Percentiles rank a stretch among this genome's conserved stretches.
phyloP scores from a whole-genome alignment of 192 early-diverging fungal genomes.

The Chytriomyces sp. region DNA sequence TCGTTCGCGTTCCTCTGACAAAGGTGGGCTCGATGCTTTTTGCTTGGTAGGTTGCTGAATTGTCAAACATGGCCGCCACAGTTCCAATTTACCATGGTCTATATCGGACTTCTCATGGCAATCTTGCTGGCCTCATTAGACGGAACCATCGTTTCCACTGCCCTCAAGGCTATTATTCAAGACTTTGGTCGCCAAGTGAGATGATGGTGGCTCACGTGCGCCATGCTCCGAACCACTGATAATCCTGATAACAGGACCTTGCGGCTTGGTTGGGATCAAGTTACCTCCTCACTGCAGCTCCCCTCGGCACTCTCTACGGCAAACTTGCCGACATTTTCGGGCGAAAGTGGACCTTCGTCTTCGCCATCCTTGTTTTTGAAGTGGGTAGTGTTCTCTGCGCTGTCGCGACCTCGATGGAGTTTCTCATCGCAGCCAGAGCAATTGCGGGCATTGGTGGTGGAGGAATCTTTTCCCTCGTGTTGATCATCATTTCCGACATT shows the following conservation, averaged over 20 bases:
- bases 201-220: too few relatives aligned
- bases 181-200: constrained; percentile 57
- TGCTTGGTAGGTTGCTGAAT: too few relatives aligned
- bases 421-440: constrained; percentile 71
- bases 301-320: constrained; percentile 54
- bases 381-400: constrained; percentile 77
- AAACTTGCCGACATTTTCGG: constrained; percentile 90
- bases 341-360: constrained; percentile 70
- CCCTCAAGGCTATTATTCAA: constrained; percentile 65
- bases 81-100: neutral
- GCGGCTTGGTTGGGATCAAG: constrained; percentile 77
- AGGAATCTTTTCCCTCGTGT: too few relatives aligned
- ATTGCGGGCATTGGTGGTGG: too few relatives aligned
- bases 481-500: constrained; percentile 69
- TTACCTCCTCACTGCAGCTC: constrained; percentile 63
- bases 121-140: constrained; percentile 69
- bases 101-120: neutral
- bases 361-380: constrained; percentile 72
- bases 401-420: constrained; percentile 48
- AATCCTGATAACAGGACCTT: constrained; percentile 30
- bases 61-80: too few relatives aligned
- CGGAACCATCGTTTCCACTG: constrained; percentile 73
- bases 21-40: too few relatives aligned
- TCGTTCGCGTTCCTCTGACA: too few relatives aligned
- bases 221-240: too few relatives aligned